Conservation (phyloP, 345 rosid genomes). For the Odontarrhena argentea region DNA sequence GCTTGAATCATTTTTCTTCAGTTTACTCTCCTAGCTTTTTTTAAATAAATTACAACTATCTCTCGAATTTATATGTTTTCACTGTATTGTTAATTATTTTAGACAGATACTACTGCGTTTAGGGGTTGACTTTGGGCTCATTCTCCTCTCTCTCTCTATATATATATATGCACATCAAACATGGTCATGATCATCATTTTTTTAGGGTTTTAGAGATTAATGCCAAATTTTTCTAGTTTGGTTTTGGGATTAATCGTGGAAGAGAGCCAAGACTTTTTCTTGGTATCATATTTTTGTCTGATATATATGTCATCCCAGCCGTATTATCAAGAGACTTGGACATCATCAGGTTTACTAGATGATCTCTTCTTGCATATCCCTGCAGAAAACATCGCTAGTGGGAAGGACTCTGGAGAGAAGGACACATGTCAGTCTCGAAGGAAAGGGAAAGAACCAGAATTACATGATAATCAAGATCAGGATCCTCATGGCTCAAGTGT, state of each 20-base stretch:
- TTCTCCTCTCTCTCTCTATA: not conserved
- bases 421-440: conserved; percentile 27
- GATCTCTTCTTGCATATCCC: conserved; percentile 36
- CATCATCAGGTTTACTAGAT: conserved; percentile 26
- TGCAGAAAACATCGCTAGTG: conserved; percentile 29
- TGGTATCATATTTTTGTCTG: not conserved
- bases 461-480: conserved; percentile 15
- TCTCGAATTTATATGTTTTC: not conserved
- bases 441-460: conserved; percentile 24
- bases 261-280: not conserved
- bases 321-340: conserved; percentile 21
- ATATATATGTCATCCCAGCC: conserved; percentile 27
- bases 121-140: conserved; percentile 34
- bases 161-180: conserved; percentile 1
- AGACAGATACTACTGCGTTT: conserved; percentile 2
- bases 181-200: conserved; percentile 22
- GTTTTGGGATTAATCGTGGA: not conserved
- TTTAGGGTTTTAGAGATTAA: conserved; percentile 38
- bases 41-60: not conserved
- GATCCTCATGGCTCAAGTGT: conserved; percentile 21
- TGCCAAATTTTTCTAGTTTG: not conserved
- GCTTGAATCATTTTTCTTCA: conserved; percentile 18
- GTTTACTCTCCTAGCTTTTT: not conserved
- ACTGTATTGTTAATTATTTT: conserved; percentile 23
- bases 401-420: conserved; percentile 7